Evolutionary conservation across 495 filamentous ascomycete genomes (phyloP).

Genomic region (Annulohypoxylon stygium): DNA sequence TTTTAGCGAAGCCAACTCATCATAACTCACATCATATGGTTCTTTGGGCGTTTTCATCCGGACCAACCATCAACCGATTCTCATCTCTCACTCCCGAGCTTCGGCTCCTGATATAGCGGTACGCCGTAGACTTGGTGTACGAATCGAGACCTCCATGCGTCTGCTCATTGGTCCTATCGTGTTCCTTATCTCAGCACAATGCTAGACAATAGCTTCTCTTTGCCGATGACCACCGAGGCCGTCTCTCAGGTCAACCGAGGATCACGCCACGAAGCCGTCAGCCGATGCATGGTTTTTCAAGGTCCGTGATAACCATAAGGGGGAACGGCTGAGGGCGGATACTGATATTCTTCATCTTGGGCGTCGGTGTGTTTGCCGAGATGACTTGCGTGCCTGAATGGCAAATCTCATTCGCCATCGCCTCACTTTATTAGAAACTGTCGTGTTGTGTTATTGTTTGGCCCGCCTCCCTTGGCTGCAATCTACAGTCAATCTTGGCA

Average conservation of each 20-base stretch:
- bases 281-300: constrained; percentile 22
- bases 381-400: constrained; percentile 28
- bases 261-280: constrained; percentile 33
- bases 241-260: constrained; percentile 34
- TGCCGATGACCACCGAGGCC: constrained; percentile 24
- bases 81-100: constrained; percentile 33
- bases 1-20: constrained; percentile 37
- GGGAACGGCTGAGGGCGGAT: constrained; percentile 17
- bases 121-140: constrained; percentile 23
- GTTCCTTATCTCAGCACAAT: constrained; percentile 24
- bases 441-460: constrained; percentile 25
- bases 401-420: constrained; percentile 7
- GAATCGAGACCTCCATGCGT: constrained; percentile 35
- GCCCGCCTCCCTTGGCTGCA: constrained; percentile 33
- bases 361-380: constrained; percentile 17
- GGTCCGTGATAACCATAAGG: constrained; percentile 18
- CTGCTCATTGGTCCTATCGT: constrained; percentile 29
- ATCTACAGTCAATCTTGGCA: constrained; percentile 41
- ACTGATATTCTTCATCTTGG: constrained; percentile 34
- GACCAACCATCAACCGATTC: constrained; percentile 37
- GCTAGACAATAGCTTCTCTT: constrained; percentile 18
- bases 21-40: constrained; percentile 4
- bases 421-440: constrained; percentile 31
- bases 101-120: constrained; percentile 39
- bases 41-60: not conserved